These are phyloP conservation scores for Vitis hybrid DNA, from an alignment of 177 flowering plant species.

Conservation along the genomic window DNA sequence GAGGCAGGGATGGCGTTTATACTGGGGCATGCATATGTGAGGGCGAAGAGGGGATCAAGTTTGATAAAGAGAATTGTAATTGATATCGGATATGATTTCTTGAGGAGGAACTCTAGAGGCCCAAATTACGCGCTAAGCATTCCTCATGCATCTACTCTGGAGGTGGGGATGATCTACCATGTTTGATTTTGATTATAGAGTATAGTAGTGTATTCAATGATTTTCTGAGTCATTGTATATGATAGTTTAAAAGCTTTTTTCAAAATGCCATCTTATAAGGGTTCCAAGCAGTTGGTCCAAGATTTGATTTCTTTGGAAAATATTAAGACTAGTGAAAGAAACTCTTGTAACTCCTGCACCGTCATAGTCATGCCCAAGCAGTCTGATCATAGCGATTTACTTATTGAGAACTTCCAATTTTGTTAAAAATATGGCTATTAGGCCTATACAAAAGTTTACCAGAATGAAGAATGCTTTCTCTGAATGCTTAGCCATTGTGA, in stretches of 20 bases:
- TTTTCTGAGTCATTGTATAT: slow-evolving; percentile 6
- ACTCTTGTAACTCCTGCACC: too few species aligned
- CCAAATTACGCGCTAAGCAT: slow-evolving; percentile 50
- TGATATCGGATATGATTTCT: slow-evolving; percentile 67
- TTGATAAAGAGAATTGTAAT: slow-evolving; percentile 57
- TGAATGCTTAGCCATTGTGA: too few species aligned
- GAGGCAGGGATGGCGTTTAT: slow-evolving; percentile 83
- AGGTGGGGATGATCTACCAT: slow-evolving; percentile 73
- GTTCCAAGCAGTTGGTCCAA: too few species aligned
- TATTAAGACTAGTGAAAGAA: too few species aligned
- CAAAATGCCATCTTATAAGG: not conserved
- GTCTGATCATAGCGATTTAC: too few species aligned
- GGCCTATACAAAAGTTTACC: too few species aligned
- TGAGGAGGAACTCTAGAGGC: slow-evolving; percentile 68
- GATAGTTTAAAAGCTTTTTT: slow-evolving; percentile 9
- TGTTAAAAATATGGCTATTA: too few species aligned
- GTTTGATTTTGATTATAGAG: slow-evolving; percentile 33
- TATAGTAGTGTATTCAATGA: slow-evolving; percentile 6
- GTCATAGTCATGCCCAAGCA: too few species aligned
- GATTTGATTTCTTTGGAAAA: too few species aligned
- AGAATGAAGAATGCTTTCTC: too few species aligned
- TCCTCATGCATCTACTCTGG: slow-evolving; percentile 72
- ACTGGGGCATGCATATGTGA: slow-evolving; percentile 62
- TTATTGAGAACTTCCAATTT: too few species aligned
- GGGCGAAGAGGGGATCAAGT: slow-evolving; percentile 64